Percentiles rank a stretch among this genome's conserved stretches.
Evolutionary conservation across 2,329 filamentous ascomycete genomes (phyloP).

Genomic region (Boeremia exigua): DNA sequence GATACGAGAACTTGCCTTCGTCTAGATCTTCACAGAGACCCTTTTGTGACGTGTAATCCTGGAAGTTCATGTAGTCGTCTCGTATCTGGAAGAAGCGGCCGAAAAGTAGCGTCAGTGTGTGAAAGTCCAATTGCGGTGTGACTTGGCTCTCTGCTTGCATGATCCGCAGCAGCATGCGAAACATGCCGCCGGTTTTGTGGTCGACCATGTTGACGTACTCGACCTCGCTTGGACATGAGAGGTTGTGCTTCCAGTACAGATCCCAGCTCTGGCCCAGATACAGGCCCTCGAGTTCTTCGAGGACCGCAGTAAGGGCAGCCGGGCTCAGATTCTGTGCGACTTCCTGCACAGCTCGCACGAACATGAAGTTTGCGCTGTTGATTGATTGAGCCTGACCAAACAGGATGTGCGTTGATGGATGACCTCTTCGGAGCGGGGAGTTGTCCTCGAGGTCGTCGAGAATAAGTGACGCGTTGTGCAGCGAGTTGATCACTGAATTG

Average conservation of each 20-base stretch:
- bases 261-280: not conserved
- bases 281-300: not conserved
- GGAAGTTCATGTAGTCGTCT: constrained; percentile 88
- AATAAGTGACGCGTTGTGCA: not conserved
- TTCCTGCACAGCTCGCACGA: not conserved
- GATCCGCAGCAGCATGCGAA: not conserved
- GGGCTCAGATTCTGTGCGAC: not conserved
- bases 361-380: not conserved
- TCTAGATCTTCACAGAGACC: constrained; percentile 91
- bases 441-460: not conserved
- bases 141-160: not conserved
- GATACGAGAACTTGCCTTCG: constrained; percentile 54
- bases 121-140: not conserved
- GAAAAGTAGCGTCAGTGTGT: constrained; percentile 41
- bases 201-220: not conserved
- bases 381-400: not conserved
- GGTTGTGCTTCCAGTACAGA: not conserved
- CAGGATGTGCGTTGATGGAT: not conserved
- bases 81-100: constrained; percentile 87
- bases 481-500: not conserved
- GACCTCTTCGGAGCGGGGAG: not conserved
- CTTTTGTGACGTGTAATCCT: constrained; percentile 78
- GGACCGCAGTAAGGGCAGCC: no score
- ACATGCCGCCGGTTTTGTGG: not conserved
- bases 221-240: not conserved